phyloP scores from a whole-genome alignment of 345 rosid species.

The Fremontodendron californicum region DNA sequence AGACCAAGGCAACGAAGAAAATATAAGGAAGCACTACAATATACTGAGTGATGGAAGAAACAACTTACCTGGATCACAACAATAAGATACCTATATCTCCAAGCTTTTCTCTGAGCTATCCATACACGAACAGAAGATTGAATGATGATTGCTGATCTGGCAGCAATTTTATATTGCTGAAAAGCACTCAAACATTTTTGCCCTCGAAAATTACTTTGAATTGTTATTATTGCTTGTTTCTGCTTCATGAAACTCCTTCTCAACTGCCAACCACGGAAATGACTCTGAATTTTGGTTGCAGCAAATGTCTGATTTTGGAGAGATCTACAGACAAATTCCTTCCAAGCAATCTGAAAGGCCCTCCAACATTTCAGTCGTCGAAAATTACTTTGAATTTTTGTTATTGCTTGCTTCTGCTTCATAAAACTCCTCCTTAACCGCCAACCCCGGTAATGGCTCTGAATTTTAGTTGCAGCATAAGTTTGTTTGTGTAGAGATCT shows the following conservation, averaged over 20 bases:
- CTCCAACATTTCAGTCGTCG: constrained; percentile 32
- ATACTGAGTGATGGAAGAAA: neutral
- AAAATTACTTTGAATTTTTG: constrained; percentile 39
- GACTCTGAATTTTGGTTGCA: constrained; percentile 50
- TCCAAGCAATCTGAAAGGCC: constrained; percentile 16
- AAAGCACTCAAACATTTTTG: constrained; percentile 31
- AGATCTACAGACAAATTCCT: constrained; percentile 18
- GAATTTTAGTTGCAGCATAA: constrained; percentile 51
- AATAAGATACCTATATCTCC: constrained; percentile 27
- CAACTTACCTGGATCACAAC: constrained; percentile 60
- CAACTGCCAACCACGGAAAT: constrained; percentile 39
- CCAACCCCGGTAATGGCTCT: constrained; percentile 43
- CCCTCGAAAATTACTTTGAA: constrained; percentile 36
- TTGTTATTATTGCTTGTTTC: constrained; percentile 36
- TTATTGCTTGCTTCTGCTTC: constrained; percentile 32
- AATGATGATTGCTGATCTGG: constrained; percentile 45
- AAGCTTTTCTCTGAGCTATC: constrained; percentile 37
- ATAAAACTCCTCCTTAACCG: constrained; percentile 39
- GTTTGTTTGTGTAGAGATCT: constrained; percentile 21
- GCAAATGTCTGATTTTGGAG: constrained; percentile 28
- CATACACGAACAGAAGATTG: constrained; percentile 64
- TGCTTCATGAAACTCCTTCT: constrained; percentile 39
- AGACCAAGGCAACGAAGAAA: constrained; percentile 6
- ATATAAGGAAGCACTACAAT: neutral
- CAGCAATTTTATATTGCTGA: constrained; percentile 29